Evolutionary conservation across 805 yeast species (phyloP), one percentile per base, ranked within the genome.

Genomic region (Saccharomycopsis malanga): DNA sequence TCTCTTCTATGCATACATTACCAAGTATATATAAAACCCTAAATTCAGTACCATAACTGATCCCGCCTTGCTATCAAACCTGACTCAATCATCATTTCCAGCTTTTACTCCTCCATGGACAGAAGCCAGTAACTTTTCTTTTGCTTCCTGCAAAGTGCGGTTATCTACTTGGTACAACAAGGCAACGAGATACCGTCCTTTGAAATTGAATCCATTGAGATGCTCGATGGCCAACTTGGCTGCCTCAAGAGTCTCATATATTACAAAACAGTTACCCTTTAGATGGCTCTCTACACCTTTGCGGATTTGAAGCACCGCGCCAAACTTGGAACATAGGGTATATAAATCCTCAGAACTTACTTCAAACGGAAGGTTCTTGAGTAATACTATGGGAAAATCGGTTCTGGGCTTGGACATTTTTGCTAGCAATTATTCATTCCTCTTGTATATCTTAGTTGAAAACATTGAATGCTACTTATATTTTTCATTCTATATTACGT

Each of bases 201-300:
- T 61, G 42, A 65, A 66, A 52, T 69, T 70, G 20, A 68, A 62
- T 2, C 74, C 74, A 54, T 68, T 70, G 41, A 68, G 52, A 29
- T 64, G 65, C 15, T 55, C 57, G 4, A 64, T 61, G 2, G 73
- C 73, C 44, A 50, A 49, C 6, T 50, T 48, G 5, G 72, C 69
- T 38, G 56, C 56, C 3, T 49, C 48, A 9, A 66, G 18, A 22
- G 62, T 59, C 27, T 57, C 55, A 57, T 61, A 70, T 2, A 70
- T 61, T 20, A 69, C 63, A 44, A 66, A 62, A 51, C 72, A 66
- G 14, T 68, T 63, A 4, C 72, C 56, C 30, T 48, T 67, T n/a
- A 52, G 36, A 20, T 56, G 53, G 7, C 39, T 37, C 20, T 55
- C 53, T 4, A 37, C 38, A 15, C 53, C 50, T 30, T 44, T 48